These are phyloP conservation scores for Mycena epipterygia DNA, from an alignment of 768 basidiomycete genomes.

Conservation along the genomic window DNA sequence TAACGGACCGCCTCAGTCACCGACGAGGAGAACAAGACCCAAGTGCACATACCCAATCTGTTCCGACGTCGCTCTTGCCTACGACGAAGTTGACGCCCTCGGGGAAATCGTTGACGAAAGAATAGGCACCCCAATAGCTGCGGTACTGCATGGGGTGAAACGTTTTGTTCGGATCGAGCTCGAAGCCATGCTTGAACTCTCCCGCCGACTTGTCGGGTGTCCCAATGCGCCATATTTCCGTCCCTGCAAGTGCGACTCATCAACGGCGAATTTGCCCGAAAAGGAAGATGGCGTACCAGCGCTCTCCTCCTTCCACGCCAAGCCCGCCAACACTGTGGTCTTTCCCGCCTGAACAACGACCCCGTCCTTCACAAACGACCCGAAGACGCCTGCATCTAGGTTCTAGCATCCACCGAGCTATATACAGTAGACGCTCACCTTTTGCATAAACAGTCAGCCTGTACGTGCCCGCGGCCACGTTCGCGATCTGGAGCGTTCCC, in stretches of 20 bases:
- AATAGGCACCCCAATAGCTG: conserved; percentile 26
- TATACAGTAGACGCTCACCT: background rate
- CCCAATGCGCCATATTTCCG: conserved; percentile 25
- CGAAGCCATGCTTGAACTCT: conserved; percentile 28
- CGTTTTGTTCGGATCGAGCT: conserved; percentile 17
- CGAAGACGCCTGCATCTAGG: conserved; percentile 14
- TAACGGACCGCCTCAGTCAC: background rate
- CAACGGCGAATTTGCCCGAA: background rate
- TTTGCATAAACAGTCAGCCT: conserved; percentile 21
- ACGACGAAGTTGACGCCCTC: conserved; percentile 20
- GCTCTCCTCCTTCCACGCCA: conserved; percentile 19
- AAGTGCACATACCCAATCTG: conserved; percentile 13
- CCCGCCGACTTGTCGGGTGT: conserved; percentile 21
- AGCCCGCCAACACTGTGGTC: background rate
- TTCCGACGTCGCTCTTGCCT: conserved; percentile 19
- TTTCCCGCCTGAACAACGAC: conserved; percentile 19
- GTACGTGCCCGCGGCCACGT: conserved; percentile 18
- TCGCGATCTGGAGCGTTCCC: background rate
- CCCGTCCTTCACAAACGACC: conserved; percentile 21
- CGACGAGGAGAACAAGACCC: background rate
- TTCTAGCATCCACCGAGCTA: background rate
- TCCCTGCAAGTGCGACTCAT: background rate
- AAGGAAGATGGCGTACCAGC: background rate
- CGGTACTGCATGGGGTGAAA: conserved; percentile 25
- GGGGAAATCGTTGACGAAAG: conserved; percentile 21